These are phyloP conservation scores for Asterochloris erici DNA, from an alignment of 139 green algal species.

Conservation along the genomic window DNA sequence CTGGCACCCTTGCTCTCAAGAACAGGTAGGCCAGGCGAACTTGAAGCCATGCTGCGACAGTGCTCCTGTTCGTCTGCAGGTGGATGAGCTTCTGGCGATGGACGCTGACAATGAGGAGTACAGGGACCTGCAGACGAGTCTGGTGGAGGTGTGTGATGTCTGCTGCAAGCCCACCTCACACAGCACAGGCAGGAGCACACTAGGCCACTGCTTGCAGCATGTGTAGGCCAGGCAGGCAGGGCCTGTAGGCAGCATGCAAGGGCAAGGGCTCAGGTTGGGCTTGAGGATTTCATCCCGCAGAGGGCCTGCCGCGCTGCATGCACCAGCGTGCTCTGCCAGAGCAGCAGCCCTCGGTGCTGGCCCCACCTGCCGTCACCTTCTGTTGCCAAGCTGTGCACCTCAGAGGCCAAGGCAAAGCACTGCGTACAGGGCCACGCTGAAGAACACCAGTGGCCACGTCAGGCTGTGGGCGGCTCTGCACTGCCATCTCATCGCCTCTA, in stretches of 20 bases:
- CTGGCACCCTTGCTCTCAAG: background rate
- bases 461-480: background rate
- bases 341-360: too few species aligned
- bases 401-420: background rate
- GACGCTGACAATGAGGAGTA: slow-evolving; percentile 72
- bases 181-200: too few species aligned
- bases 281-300: background rate
- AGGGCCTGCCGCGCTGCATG: background rate
- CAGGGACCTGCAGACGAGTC: slow-evolving; percentile 60
- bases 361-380: too few species aligned
- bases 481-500: background rate
- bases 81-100: slow-evolving; percentile 67
- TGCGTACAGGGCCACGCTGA: background rate
- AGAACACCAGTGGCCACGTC: too few species aligned
- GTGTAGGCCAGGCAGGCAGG: background rate
- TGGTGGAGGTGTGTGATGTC: slow-evolving; percentile 49
- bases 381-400: too few species aligned
- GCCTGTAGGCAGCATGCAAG: background rate
- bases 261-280: background rate
- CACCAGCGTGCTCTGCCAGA: background rate
- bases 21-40: background rate
- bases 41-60: background rate
- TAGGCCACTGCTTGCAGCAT: too few species aligned
- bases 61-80: slow-evolving; percentile 32
- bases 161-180: background rate